phyloP scores from a whole-genome alignment of 257 asterid species.

The Osmanthus fragrans region DNA sequence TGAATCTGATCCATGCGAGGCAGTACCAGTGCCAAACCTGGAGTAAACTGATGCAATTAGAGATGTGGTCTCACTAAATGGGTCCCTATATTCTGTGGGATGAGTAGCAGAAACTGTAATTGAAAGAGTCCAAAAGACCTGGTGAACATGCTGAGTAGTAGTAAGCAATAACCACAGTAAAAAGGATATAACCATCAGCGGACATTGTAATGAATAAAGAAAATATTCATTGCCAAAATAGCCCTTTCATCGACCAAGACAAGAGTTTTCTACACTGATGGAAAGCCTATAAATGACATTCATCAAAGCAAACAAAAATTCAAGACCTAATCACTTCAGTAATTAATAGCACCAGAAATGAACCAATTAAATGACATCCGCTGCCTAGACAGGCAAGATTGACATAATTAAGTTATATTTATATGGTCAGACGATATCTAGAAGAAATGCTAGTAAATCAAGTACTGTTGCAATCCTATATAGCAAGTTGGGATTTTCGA shows the following conservation, averaged over 20 bases:
- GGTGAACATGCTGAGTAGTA: not conserved
- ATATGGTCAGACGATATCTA: not conserved
- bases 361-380: not conserved
- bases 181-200: not conserved
- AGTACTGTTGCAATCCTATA: not conserved
- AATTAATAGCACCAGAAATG: not conserved
- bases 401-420: not conserved
- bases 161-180: no score
- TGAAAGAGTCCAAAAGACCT: not conserved
- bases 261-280: not conserved
- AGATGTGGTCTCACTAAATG: not conserved
- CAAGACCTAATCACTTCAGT: not conserved
- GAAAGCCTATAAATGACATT: not conserved
- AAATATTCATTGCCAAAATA: no score
- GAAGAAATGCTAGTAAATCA: not conserved
- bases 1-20: slow-evolving; percentile 43
- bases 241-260: not conserved
- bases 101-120: not conserved
- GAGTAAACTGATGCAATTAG: slow-evolving; percentile 12
- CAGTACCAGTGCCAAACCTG: slow-evolving; percentile 76
- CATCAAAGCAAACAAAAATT: not conserved
- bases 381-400: not conserved
- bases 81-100: not conserved
- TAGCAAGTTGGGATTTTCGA: not conserved
- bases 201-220: no score